Evolutionary conservation across 768 basidiomycete genomes (phyloP).

Genomic region (Dioszegia hungarica): DNA sequence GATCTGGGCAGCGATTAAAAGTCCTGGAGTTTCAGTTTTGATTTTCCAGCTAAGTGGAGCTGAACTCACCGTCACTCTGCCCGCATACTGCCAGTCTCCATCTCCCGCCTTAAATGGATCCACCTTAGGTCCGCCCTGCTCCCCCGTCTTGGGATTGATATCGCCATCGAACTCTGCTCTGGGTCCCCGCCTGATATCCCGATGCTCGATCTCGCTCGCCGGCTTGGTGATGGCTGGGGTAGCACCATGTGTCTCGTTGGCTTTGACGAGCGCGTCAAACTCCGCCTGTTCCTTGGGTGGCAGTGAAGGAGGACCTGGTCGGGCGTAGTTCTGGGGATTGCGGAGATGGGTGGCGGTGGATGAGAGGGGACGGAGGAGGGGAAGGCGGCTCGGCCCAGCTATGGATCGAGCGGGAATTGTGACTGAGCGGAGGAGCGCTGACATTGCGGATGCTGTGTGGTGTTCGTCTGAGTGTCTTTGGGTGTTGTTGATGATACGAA

Average conservation of each 20-base stretch:
- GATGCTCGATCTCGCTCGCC: constrained; percentile 25
- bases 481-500: too few relatives aligned
- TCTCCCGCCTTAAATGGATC: constrained; percentile 46
- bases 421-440: neutral
- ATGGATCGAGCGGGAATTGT: neutral
- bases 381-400: neutral
- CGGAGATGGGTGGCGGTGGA: constrained; percentile 5
- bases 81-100: constrained; percentile 46
- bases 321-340: constrained; percentile 19
- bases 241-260: constrained; percentile 25
- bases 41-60: too few relatives aligned
- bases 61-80: constrained; percentile 47
- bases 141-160: constrained; percentile 45
- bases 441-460: neutral
- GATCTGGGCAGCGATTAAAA: too few relatives aligned
- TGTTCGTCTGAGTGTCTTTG: too few relatives aligned
- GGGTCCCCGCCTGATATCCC: constrained; percentile 38
- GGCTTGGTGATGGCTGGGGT: constrained; percentile 22
- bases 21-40: too few relatives aligned
- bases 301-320: constrained; percentile 41
- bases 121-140: constrained; percentile 44
- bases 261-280: constrained; percentile 41
- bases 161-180: constrained; percentile 45
- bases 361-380: neutral
- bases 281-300: constrained; percentile 44